These are phyloP conservation scores for Sordaria brevicollis DNA, from an alignment of 495 filamentous ascomycete genomes.

Conservation along the genomic window DNA sequence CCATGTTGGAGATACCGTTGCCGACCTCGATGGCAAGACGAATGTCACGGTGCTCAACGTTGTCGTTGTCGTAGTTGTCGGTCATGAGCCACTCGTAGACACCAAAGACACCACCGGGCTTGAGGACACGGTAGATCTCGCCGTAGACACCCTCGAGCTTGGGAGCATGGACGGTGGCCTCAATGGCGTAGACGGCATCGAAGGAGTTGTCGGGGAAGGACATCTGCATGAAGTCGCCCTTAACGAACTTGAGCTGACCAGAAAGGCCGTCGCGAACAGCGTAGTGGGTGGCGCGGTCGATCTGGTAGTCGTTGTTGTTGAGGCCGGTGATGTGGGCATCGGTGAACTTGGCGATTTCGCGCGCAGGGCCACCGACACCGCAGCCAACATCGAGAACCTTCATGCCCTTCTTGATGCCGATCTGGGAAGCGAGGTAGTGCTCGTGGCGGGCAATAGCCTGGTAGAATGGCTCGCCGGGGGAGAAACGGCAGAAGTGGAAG, in stretches of 20 bases:
- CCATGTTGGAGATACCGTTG: conserved; percentile 98
- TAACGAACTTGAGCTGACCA: conserved; percentile 76
- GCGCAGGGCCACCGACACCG: conserved; percentile 93
- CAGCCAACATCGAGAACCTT: conserved; percentile 94
- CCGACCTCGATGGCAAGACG: conserved; percentile 94
- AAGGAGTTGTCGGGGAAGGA: conserved; percentile 84
- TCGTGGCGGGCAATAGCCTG: conserved; percentile 96
- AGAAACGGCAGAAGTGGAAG: conserved; percentile 98
- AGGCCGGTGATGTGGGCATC: conserved; percentile 81
- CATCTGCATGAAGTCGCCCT: conserved; percentile 99
- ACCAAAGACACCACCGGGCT: conserved; percentile 92
- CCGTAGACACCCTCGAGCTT: conserved; percentile 89
- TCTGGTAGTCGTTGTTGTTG: conserved; percentile 99
- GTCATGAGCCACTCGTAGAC: conserved; percentile 99
- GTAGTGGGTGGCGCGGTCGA: conserved; percentile 83
- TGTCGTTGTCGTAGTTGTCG: conserved; percentile 82
- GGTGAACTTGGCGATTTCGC: conserved; percentile 94
- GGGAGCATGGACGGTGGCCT: conserved; percentile 93
- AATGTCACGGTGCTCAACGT: conserved; percentile 80
- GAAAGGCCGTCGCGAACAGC: conserved; percentile 71
- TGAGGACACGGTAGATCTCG: conserved; percentile 90
- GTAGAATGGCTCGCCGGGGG: conserved; percentile 74
- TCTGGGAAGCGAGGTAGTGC: conserved; percentile 90
- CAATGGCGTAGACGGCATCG: conserved; percentile 96
- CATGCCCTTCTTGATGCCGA: conserved; percentile 78